These are phyloP conservation scores for Dioscorea zingiberensis DNA, from an alignment of 106 monocot species.

Conservation along the genomic window DNA sequence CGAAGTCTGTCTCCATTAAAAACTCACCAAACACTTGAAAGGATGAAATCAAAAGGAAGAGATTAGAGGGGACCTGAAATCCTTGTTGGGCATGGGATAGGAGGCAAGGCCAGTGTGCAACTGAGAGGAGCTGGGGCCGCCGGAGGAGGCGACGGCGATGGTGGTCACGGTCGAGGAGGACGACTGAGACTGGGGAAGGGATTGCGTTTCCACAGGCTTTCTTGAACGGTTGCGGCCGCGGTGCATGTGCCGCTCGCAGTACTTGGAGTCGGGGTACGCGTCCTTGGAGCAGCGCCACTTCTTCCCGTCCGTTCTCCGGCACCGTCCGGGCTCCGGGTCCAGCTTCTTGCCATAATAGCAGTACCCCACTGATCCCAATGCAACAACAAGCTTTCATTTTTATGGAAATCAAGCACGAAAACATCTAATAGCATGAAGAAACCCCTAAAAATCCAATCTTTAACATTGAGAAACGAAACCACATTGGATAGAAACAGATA, in stretches of 20 bases:
- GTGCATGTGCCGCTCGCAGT: constrained; percentile 89
- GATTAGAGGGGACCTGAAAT: constrained; percentile 21
- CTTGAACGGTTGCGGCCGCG: constrained; percentile 89
- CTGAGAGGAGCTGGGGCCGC: constrained; percentile 13
- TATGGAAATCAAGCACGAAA: too few relatives aligned
- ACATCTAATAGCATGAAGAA: too few relatives aligned
- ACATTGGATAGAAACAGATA: not conserved
- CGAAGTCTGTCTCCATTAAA: too few relatives aligned
- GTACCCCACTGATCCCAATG: constrained; percentile 52
- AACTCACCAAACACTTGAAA: too few relatives aligned
- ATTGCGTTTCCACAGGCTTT: constrained; percentile 72
- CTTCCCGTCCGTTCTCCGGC: constrained; percentile 72
- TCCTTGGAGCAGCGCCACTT: constrained; percentile 79
- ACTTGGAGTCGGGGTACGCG: constrained; percentile 68
- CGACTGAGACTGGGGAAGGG: constrained; percentile 22
- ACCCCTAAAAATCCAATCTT: too few relatives aligned
- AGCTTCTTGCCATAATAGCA: constrained; percentile 65
- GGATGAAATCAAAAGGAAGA: too few relatives aligned
- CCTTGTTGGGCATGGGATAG: constrained; percentile 16
- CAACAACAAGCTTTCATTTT: too few relatives aligned
- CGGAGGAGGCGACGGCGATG: constrained; percentile 3
- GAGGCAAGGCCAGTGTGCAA: constrained; percentile 17
- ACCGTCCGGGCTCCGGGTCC: constrained; percentile 82
- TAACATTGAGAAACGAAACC: too few relatives aligned
- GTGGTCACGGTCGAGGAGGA: constrained; percentile 18